These are phyloP conservation scores for Puccinia novopanici DNA, from an alignment of 1,284 basidiomycete genomes.

Conservation along the genomic window DNA sequence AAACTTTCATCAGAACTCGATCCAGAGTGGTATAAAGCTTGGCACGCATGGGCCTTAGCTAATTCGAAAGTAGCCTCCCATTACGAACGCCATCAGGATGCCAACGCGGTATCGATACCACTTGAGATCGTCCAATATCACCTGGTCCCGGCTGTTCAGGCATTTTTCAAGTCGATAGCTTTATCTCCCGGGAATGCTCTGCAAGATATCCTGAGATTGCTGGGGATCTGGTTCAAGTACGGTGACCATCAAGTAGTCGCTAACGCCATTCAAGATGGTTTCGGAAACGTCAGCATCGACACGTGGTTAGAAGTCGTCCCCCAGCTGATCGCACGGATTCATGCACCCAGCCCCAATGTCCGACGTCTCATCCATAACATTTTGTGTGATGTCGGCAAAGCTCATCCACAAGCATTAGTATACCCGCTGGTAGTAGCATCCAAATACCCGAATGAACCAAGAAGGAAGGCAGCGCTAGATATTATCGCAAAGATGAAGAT, in stretches of 20 bases:
- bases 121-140: constrained; percentile 75
- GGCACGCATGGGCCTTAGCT: constrained; percentile 97
- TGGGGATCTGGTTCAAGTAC: constrained; percentile 99
- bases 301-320: constrained; percentile 99
- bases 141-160: constrained; percentile 92
- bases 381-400: constrained; percentile 87
- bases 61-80: constrained; percentile 93
- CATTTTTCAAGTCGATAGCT: constrained; percentile 94
- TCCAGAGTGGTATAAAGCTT: constrained; percentile 94
- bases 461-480: constrained; percentile 77
- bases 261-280: constrained; percentile 83
- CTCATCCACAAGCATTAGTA: constrained; percentile 95
- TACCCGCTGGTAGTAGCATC: constrained; percentile 98
- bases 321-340: constrained; percentile 98
- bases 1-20: constrained; percentile 87
- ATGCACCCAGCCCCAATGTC: constrained; percentile 86
- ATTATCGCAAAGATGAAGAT: constrained; percentile 95
- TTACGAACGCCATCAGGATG: constrained; percentile 68
- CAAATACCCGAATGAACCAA: constrained; percentile 83
- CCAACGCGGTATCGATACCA: constrained; percentile 70
- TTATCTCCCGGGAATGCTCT: constrained; percentile 86
- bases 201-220: constrained; percentile 88
- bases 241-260: constrained; percentile 89
- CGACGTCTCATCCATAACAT: constrained; percentile 86
- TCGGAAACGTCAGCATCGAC: constrained; percentile 87